A percentile compares a stretch with the other conserved stretches of the same genome.
phyloP scores from a whole-genome alignment of 352 stramenopile genomes.

The Globisporangium heterothallicum region DNA sequence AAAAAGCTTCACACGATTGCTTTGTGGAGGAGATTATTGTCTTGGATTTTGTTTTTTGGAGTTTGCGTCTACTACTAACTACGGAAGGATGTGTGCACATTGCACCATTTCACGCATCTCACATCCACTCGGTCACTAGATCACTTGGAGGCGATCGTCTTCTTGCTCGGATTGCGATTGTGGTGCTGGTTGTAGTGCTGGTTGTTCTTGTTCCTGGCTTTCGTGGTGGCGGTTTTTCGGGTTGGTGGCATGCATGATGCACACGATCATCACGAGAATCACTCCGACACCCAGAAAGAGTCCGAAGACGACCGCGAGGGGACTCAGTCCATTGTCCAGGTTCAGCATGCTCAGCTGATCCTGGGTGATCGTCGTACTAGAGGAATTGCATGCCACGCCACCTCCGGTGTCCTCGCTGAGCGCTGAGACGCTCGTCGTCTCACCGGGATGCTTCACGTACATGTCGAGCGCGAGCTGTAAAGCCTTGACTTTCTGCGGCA shows the following conservation, averaged over 20 bases:
- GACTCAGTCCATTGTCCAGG: conserved; percentile 10
- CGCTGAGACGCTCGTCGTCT: not conserved
- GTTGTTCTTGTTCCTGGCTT: conserved; percentile 3
- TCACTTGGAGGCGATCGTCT: conserved; percentile 9
- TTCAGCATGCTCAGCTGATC: conserved; percentile 15
- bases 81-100: too few relatives aligned
- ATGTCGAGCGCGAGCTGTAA: conserved; percentile 14
- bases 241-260: conserved; percentile 18
- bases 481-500: conserved; percentile 8
- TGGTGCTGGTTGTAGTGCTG: conserved; percentile 5
- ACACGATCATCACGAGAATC: conserved; percentile 19
- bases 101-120: not conserved
- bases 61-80: too few relatives aligned
- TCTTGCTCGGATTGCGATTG: not conserved
- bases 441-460: not conserved
- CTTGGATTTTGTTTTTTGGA: too few relatives aligned
- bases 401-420: not conserved
- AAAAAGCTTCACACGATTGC: too few relatives aligned
- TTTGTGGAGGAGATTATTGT: too few relatives aligned
- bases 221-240: conserved; percentile 8
- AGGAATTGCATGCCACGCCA: conserved; percentile 9
- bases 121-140: too few relatives aligned
- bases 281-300: conserved; percentile 13
- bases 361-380: conserved; percentile 8
- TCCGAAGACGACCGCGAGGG: conserved; percentile 12